These are phyloP conservation scores for Pistacia integerrima DNA, from an alignment of 345 rosid genomes.

Conservation along the genomic window DNA sequence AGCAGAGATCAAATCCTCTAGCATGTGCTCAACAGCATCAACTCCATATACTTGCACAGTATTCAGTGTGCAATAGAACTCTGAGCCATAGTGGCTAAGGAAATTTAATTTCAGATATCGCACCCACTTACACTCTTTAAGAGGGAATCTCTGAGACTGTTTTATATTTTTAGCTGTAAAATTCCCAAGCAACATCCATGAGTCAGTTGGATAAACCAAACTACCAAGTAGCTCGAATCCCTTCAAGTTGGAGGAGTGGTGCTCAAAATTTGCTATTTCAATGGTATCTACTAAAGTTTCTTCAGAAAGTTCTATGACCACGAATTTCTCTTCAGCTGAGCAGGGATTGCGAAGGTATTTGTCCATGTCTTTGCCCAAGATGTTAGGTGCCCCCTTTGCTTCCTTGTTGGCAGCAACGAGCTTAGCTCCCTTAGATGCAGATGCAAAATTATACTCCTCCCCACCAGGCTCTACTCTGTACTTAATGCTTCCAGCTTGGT, in stretches of 20 bases:
- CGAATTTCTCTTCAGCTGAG: constrained; percentile 60
- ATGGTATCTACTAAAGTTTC: constrained; percentile 55
- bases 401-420: constrained; percentile 54
- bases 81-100: constrained; percentile 52
- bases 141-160: constrained; percentile 49
- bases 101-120: constrained; percentile 52
- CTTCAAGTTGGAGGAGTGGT: constrained; percentile 53
- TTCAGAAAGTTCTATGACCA: constrained; percentile 54
- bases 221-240: constrained; percentile 54
- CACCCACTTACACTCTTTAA: constrained; percentile 48
- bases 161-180: constrained; percentile 54
- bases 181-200: constrained; percentile 53
- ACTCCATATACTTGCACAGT: constrained; percentile 53
- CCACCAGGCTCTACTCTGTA: constrained; percentile 58
- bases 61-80: constrained; percentile 62
- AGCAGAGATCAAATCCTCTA: constrained; percentile 56
- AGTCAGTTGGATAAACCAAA: constrained; percentile 54
- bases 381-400: constrained; percentile 55
- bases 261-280: constrained; percentile 60
- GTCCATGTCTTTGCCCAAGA: constrained; percentile 55
- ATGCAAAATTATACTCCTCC: constrained; percentile 55
- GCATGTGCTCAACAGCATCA: constrained; percentile 62
- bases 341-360: constrained; percentile 63
- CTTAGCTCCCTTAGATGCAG: constrained; percentile 58
- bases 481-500: constrained; percentile 38